These are phyloP conservation scores for Quercus dentata DNA, from an alignment of 306 rosid genomes.

Conservation along the genomic window DNA sequence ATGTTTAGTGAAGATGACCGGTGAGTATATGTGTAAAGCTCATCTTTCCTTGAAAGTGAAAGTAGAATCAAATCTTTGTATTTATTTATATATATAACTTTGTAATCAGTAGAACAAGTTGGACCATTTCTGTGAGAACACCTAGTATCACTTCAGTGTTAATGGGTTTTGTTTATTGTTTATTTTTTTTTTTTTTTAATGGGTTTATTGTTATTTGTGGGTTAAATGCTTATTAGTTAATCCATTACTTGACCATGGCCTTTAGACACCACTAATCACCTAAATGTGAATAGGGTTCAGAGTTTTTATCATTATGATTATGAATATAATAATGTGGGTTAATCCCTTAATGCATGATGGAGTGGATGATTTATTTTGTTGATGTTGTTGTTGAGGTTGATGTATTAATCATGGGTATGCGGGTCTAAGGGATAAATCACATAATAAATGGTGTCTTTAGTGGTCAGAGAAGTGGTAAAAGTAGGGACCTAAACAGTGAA, in stretches of 20 bases:
- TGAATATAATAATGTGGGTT: background rate
- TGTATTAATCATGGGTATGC: background rate
- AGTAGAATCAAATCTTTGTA: slow-evolving; percentile 36
- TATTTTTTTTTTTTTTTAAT: no score
- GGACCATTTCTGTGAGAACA: background rate
- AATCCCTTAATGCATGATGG: background rate
- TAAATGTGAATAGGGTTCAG: no score
- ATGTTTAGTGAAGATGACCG: slow-evolving; percentile 14
- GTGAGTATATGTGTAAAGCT: slow-evolving; percentile 33
- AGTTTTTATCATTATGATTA: background rate
- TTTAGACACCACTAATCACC: no score
- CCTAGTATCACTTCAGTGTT: background rate
- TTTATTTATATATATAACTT: slow-evolving; percentile 4
- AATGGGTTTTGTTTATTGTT: background rate
- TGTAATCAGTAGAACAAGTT: slow-evolving; percentile 11
- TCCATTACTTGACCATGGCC: no score
- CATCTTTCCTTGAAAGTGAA: slow-evolving; percentile 39
- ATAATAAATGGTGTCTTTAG: slow-evolving; percentile 9
- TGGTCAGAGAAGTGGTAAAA: slow-evolving; percentile 40
- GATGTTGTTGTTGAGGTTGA: background rate
- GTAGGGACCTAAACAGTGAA: slow-evolving; percentile 30
- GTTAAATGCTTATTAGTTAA: background rate
- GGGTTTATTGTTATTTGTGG: background rate
- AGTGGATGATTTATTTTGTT: background rate
- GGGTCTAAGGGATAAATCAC: background rate